phyloP scores from a whole-genome alignment of 2,329 filamentous ascomycete genomes.

The Scleromitrula shiraiana region DNA sequence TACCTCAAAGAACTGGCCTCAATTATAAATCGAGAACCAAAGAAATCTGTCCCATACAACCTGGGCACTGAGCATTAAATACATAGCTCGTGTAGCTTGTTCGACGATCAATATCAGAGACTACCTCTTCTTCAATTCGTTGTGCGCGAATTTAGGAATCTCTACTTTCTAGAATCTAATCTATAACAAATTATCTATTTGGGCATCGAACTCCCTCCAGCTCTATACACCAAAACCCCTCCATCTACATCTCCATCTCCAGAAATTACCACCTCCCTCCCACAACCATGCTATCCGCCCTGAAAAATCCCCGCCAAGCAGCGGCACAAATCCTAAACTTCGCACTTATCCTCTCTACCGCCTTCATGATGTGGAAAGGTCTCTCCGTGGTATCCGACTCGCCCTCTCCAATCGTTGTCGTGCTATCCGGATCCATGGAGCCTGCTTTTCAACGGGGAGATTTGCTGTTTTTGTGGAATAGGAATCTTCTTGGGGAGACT shows the following conservation, averaged over 20 bases:
- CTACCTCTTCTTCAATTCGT: too few relatives aligned
- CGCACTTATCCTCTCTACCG: constrained; percentile 62
- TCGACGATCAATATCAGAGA: too few relatives aligned
- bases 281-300: constrained; percentile 43
- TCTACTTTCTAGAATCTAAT: too few relatives aligned
- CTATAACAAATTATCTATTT: neutral
- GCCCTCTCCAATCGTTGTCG: constrained; percentile 52
- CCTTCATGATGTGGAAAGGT: constrained; percentile 69
- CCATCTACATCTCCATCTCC: neutral
- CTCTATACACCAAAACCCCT: neutral
- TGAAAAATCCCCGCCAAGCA: constrained; percentile 57
- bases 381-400: constrained; percentile 56
- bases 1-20: constrained; percentile 1
- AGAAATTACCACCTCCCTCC: neutral
- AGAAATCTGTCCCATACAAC: too few relatives aligned
- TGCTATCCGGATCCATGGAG: constrained; percentile 54
- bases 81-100: too few relatives aligned
- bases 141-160: too few relatives aligned
- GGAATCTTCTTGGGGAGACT: constrained; percentile 45
- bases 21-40: neutral
- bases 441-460: constrained; percentile 54
- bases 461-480: constrained; percentile 51
- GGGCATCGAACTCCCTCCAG: neutral
- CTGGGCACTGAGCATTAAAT: neutral
- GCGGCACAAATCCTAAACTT: constrained; percentile 64